phyloP scores from a whole-genome alignment of 495 filamentous ascomycete genomes.

The Paragyromitra xinjiangensis region DNA sequence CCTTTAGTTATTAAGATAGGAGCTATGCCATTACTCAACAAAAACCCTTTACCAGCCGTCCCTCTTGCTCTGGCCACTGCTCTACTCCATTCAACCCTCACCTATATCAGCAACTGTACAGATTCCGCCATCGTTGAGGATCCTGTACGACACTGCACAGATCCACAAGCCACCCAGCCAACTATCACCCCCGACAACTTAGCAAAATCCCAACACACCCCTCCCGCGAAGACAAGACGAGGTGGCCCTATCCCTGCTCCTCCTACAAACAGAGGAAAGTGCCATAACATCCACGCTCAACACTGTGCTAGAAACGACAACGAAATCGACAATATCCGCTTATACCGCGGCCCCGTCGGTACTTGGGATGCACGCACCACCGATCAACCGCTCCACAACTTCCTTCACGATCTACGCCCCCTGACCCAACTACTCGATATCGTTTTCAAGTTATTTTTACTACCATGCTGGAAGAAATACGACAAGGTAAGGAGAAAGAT shows the following conservation, averaged over 20 bases:
- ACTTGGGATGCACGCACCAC: constrained; percentile 1
- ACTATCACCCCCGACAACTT: no score
- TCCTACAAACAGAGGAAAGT: not conserved
- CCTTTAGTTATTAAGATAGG: not conserved
- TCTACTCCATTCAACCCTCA: not conserved
- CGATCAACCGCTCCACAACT: not conserved
- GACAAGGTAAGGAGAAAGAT: not conserved
- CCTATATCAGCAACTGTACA: not conserved
- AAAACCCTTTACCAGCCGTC: not conserved
- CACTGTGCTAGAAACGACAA: constrained; percentile 11
- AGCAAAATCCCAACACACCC: no score
- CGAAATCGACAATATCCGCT: not conserved
- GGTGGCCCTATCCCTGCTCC: not conserved
- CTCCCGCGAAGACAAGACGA: no score
- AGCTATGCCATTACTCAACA: not conserved
- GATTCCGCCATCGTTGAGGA: not conserved
- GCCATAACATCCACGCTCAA: not conserved
- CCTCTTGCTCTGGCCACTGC: not conserved
- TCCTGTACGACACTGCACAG: not conserved
- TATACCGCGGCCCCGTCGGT: not conserved
- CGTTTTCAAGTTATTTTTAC: not conserved
- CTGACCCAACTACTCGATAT: not conserved
- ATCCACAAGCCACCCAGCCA: no score
- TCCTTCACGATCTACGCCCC: not conserved
- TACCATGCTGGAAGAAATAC: not conserved